Base-by-base conservation (phyloP, 2,329 filamentous ascomycete species). In the Trichoderma breve region DNA sequence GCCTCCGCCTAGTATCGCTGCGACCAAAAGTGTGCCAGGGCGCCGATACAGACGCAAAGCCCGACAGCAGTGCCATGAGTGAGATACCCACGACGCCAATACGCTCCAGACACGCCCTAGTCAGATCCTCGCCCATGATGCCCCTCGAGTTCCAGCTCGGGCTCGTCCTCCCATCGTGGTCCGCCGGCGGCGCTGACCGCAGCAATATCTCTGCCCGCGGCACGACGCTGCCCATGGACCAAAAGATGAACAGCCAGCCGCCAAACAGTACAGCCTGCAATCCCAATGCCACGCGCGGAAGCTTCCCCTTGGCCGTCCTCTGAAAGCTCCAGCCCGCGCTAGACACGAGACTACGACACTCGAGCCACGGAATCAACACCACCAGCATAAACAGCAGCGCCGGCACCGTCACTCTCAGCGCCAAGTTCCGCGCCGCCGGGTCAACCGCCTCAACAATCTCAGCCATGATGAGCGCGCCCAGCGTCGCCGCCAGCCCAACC, bases 61-160 rank as follows among this genome's bases (percentile, higher is more conserved):
- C 94, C 7, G 93, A 93, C n/a, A 97, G 84, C 15, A 95, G 86
- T 18, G 93, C 94, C 93, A 97, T 97, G 68, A 96, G 83, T 62
- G 92, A 91, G 71, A 96, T 94, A 4, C 94, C 94, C 74, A 97
- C 93, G 53, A 97, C 91, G 14, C 93, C 94, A 30, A 97, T 90
- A 58, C 94, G 82, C 79, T 91, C 89, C 43, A 91, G 82, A 74
- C 88, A 91, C 9, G 86, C 89, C 57, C 86, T 82, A 18, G 84
- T 84, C 63, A 89, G 76, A 7, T 76, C 77, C 67, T 81, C 80
- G 55, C 83, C 51, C 43, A 60, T 7, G 7, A 21, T 57, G 28
- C 57, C 61, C 6, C n/a, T 30, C 11, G 30, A 12, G 5, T 51
- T 51, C 47, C 57, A 60, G 57, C 57, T 32, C 11, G 47, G 47